Evolutionary conservation across 2,329 filamentous ascomycete species (phyloP).

Genomic region (Ceratocystis lukuohia): DNA sequence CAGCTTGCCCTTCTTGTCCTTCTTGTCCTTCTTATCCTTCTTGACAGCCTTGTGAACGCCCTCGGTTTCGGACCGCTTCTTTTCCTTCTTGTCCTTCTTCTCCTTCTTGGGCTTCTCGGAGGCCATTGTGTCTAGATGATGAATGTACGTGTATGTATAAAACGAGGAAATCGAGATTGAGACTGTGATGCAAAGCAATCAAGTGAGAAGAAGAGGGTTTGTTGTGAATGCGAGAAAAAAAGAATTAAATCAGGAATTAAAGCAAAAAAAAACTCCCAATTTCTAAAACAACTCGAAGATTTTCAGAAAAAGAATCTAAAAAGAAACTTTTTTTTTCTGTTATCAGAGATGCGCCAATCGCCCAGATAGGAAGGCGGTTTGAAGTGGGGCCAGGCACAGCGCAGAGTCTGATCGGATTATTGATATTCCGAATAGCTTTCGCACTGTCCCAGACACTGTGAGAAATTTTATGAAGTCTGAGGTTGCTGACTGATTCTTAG

Average conservation of each 20-base stretch:
- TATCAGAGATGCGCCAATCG: constrained; percentile 19
- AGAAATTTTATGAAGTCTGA: not conserved
- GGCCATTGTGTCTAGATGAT: constrained; percentile 29
- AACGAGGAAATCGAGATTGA: not conserved
- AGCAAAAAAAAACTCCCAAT: constrained; percentile 11
- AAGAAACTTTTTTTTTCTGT: constrained; percentile 20
- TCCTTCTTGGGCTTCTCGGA: constrained; percentile 37
- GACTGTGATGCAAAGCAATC: not conserved
- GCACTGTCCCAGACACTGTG: constrained; percentile 3
- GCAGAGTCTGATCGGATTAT: constrained; percentile 13
- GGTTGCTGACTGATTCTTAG: constrained; percentile 8
- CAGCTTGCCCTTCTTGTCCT: constrained; percentile 54
- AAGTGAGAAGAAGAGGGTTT: not conserved
- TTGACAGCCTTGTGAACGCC: constrained; percentile 46
- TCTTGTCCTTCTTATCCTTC: constrained; percentile 47
- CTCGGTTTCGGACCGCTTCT: constrained; percentile 47
- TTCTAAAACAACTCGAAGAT: not conserved
- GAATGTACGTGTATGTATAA: not conserved
- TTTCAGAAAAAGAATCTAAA: not conserved
- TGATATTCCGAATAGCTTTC: not conserved
- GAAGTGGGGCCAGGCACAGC: constrained; percentile 16
- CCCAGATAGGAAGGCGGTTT: constrained; percentile 16
- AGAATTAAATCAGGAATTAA: constrained; percentile 9
- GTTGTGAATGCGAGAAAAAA: constrained; percentile 12
- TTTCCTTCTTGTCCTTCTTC: constrained; percentile 35